Evolutionary conservation across 1,284 basidiomycete genomes (phyloP), one percentile per base, ranked within the genome.

Genomic region (Vanrija humicola): DNA sequence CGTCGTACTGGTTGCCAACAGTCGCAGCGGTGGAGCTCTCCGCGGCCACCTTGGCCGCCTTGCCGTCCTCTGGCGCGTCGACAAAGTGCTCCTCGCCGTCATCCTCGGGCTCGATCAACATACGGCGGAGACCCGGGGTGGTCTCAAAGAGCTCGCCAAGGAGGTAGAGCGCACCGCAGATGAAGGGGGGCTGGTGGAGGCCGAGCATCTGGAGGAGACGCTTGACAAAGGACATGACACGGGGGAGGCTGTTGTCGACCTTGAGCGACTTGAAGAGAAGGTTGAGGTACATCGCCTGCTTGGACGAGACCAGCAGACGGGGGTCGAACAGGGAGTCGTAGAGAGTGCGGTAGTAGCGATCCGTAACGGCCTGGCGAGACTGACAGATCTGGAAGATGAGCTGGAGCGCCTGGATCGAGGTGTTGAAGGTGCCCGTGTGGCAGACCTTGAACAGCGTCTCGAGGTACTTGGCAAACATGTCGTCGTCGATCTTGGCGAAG

Each of bases 211-310:
- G 95, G 26, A 94, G 80, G 48, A 97, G 85, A 50, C 96, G 81
- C 71, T 90, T 86, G 43, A 97, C 83, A 56, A 98, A 86, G 0
- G 92, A 90, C 74, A 86, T 86, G 9, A 89, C 83, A 18, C 92
- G 82, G 5, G 69, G 52, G 0, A 75, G 63, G 50, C 84, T 84
- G 12, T 74, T 74, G 68, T 97, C 95, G 3, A 81, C 82, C 75
- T 96, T 96, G 64, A 98, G 78, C 16, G 90, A 87, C 71, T 92
- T 95, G 83, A 96, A 95, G 19, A 98, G 77, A 19, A 99, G 78
- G 73, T 98, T 98, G 63, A 99, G 83, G 75, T 97, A 98, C 87
- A 98, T 90, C 8, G 94, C 91, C 74, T 98, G 93, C 73, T 98
- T 98, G 28, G 88, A 90, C 16, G 92, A 92, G 1, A 82, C 81